Base-by-base conservation (phyloP, 495 filamentous ascomycete genomes). In the Podospora bellae-mahoneyi region DNA sequence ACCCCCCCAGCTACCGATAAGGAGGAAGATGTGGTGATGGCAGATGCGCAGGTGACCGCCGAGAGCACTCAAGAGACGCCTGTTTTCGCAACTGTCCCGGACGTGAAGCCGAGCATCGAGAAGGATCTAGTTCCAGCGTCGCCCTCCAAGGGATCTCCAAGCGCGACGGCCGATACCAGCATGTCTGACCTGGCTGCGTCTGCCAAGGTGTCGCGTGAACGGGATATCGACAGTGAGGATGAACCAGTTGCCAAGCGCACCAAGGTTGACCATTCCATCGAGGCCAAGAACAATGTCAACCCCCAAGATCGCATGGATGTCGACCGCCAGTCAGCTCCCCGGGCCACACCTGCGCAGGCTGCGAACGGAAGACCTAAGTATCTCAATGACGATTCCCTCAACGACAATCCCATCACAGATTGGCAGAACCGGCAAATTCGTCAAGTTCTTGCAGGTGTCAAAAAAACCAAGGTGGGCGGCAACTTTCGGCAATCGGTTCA, bases 201-300 rank as follows among this genome's bases (percentile, higher is more conserved):
- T 0, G 75, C 78, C 2, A 93, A 92, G 76, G 60, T 89, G 2
- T 81, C 87, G 0, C 85, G 91, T 9, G 90, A 91, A 68, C 89
- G 92, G 0, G 91, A 94, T 18, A 88, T 86, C 44, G 86, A 93
- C 65, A 82, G 79, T 44, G 84, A 83, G 48, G 89, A 92, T n/a
- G 91, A 91, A 69, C 91, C 89, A 20, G 87, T 87, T 20, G 84
- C 91, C 7, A 96, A 97, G 78, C 87, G 92, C 28, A 84, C 90
- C 48, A 93, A 90, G 78, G 69, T 75, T 2, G 77, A 72, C 6
- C 53, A 64, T 18, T 58, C 68, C 0, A 73, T 69, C 18, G 77
- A 79, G 6, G 59, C 15, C 69, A 76, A 53, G 66, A 75, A 74
- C 61, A 59, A 55, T 0, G 39, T 16, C 2, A 9, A 58, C 7